A percentile compares a stretch with the other conserved stretches of the same genome.
phyloP scores from a whole-genome alignment of 768 basidiomycete genomes.

The Amanita pseudoporphyria region DNA sequence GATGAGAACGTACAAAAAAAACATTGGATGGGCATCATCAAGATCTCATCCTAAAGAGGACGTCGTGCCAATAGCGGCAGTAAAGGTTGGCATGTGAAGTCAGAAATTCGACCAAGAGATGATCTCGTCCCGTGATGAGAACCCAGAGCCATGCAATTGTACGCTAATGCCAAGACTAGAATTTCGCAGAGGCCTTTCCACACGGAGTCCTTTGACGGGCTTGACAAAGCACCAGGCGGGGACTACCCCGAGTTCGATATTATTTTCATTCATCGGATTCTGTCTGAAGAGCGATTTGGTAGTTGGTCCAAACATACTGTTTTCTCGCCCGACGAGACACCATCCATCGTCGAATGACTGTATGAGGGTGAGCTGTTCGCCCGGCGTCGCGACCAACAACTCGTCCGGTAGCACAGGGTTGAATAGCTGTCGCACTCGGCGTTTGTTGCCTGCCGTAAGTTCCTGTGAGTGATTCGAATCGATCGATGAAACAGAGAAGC shows the following conservation, averaged over 20 bases:
- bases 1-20: background rate
- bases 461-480: constrained; percentile 2
- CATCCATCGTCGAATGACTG: constrained; percentile 73
- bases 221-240: constrained; percentile 73
- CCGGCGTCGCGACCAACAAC: constrained; percentile 38
- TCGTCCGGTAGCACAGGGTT: constrained; percentile 69
- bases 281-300: constrained; percentile 34
- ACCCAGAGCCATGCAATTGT: constrained; percentile 31
- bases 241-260: constrained; percentile 60
- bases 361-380: constrained; percentile 54
- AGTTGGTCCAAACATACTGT: constrained; percentile 18
- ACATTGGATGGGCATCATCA: background rate
- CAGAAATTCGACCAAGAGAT: constrained; percentile 71
- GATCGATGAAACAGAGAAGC: constrained; percentile 34
- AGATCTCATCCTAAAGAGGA: background rate
- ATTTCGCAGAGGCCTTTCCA: constrained; percentile 56
- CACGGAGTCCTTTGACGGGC: constrained; percentile 46
- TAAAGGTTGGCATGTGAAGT: background rate
- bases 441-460: constrained; percentile 25
- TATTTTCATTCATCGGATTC: constrained; percentile 18
- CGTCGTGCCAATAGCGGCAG: background rate
- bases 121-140: constrained; percentile 36
- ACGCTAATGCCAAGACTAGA: constrained; percentile 57
- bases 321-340: constrained; percentile 61
- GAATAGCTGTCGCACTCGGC: constrained; percentile 58